A percentile compares a stretch with the other conserved stretches of the same genome.
These are phyloP conservation scores for Fonsecaea pedrosoi DNA, from an alignment of 2,329 filamentous ascomycete genomes.

Conservation along the genomic window DNA sequence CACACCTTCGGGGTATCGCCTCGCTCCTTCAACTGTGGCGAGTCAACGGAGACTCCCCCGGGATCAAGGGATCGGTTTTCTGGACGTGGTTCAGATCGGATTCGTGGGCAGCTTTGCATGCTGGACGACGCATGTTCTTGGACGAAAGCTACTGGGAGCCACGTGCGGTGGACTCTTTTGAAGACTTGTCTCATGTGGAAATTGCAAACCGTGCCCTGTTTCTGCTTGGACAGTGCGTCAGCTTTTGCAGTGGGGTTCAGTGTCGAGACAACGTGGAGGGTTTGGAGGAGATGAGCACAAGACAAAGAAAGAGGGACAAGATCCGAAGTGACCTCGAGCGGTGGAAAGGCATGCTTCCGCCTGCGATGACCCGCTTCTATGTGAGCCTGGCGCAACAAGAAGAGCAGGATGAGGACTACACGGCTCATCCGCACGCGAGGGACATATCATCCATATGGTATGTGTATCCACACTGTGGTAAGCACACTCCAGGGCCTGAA, in stretches of 20 bases:
- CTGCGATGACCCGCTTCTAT: conserved; percentile 3
- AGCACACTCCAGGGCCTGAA: neutral
- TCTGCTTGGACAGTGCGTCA: conserved; percentile 16
- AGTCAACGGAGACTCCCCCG: conserved; percentile 11
- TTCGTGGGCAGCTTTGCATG: conserved; percentile 16
- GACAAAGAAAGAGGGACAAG: conserved; percentile 7
- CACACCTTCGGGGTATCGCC: conserved; percentile 12
- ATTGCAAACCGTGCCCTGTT: conserved; percentile 20
- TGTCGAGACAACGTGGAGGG: neutral
- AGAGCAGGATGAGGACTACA: neutral
- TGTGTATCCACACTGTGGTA: conserved; percentile 6
- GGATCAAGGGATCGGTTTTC: conserved; percentile 8
- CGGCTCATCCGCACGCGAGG: neutral
- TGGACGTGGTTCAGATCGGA: conserved; percentile 21
- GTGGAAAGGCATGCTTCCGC: conserved; percentile 18
- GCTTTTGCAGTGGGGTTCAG: conserved; percentile 3
- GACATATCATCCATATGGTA: conserved; percentile 4
- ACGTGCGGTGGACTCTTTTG: conserved; percentile 6
- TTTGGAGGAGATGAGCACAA: neutral
- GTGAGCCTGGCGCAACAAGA: neutral
- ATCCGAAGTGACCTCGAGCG: conserved; percentile 10
- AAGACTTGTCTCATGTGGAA: conserved; percentile 9
- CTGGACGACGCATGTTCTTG: conserved; percentile 20
- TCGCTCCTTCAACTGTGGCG: conserved; percentile 17
- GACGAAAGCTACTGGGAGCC: conserved; percentile 22